Percentiles rank a stretch among this genome's conserved stretches.
Conservation (phyloP, 805 yeast species). For the Metschnikowia rubicola region DNA sequence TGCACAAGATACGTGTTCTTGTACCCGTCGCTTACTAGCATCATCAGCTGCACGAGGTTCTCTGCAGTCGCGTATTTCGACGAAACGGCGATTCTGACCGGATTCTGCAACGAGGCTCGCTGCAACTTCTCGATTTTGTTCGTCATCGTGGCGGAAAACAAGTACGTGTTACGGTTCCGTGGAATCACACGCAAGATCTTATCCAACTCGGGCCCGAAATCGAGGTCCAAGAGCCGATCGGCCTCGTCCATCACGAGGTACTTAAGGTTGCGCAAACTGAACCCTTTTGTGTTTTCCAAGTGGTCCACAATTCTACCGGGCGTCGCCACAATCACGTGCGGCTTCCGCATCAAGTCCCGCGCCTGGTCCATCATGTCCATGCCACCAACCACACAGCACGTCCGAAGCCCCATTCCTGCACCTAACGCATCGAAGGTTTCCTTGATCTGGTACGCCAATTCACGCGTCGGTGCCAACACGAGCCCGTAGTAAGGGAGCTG, state of each 20-base stretch:
- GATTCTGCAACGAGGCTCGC: conserved; percentile 83
- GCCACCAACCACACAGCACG: conserved; percentile 91
- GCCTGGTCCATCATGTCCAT: conserved; percentile 99
- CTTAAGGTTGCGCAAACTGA: conserved; percentile 71
- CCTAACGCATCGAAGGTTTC: conserved; percentile 96
- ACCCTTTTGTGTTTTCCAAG: conserved; percentile 87
- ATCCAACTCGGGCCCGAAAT: conserved; percentile 91
- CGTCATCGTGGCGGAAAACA: conserved; percentile 97
- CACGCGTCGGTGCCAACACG: conserved; percentile 84
- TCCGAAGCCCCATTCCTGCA: conserved; percentile 83
- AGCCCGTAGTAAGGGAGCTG: conserved; percentile 87
- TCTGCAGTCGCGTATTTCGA: conserved; percentile 90
- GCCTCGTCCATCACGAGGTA: conserved; percentile 96
- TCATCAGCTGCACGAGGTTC: conserved; percentile 81
- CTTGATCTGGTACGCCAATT: conserved; percentile 81
- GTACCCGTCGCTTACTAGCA: conserved; percentile 89
- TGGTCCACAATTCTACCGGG: conserved; percentile 95
- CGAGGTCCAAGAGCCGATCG: conserved; percentile 91
- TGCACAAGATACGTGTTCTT: conserved; percentile 86
- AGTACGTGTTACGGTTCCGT: conserved; percentile 72
- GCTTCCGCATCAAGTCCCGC: conserved; percentile 86
- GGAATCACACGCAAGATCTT: conserved; percentile 84
- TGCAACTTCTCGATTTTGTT: conserved; percentile 92
- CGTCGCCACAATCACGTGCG: conserved; percentile 92
- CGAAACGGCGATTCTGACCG: conserved; percentile 88